Evolutionary conservation across 1,139 yeast species (phyloP), one percentile per base, ranked within the genome.

Genomic region (Kluyveromyces sp.): DNA sequence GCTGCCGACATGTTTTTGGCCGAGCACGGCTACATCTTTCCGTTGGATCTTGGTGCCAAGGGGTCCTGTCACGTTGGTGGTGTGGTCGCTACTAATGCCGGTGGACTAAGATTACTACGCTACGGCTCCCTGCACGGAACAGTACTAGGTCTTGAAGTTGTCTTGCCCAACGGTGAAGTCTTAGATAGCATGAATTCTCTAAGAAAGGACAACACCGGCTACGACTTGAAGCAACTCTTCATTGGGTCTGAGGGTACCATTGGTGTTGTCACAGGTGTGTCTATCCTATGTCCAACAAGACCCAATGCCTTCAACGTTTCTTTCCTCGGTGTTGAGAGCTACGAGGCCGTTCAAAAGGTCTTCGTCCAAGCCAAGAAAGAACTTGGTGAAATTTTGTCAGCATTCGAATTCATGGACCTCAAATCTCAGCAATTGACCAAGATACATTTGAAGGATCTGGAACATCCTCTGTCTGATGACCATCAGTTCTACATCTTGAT

Each of bases 31-130:
- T 84, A 82, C 64, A 83, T 88, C 46, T 88, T 87, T 74, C 96
- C 96, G 15, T 71, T 88, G 43, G 96, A 88, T 60, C 70, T 88
- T 49, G 96, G 96, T 42, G 96, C 96, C 42, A 88, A 88, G 67
- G 96, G 96, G 16, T 85, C 95, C 4, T 88, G 96, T 64, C 94
- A 85, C 55, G 82, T 88, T 50, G 96, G 96, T 49, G 96, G 96
- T 47, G 84, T 81, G 46, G 94, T 87, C 36, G 94, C 96, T 7
- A 86, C 96, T 17, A 88, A 88, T 59, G 96, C 96, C 4, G 96
- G 96, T 55, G 96, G 96, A 1, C 72, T 88, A 56, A 74, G 96
- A 57, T 70, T 88, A 49, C 69, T 88, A 53, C 75, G 95, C 54
- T 88, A 86, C 61, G 96, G 96, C 3, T 85, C 95, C 8, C 73